phyloP scores from a whole-genome alignment of 116 monocot species.

The Papilionanthe hybrid region DNA sequence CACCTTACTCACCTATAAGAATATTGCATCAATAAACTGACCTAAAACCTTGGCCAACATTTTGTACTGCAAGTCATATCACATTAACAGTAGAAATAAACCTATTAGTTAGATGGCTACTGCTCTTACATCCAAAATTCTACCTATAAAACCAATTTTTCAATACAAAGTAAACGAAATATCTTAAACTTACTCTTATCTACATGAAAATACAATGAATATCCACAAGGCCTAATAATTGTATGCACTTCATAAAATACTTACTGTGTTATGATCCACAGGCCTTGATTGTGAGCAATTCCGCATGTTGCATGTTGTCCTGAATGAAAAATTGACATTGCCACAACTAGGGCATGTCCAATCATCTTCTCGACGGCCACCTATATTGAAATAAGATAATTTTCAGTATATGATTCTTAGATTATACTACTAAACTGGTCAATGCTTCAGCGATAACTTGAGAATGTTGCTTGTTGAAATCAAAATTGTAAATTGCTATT shows the following conservation, averaged over 20 bases:
- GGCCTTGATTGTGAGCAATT: constrained; percentile 86
- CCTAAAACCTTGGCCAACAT: neutral
- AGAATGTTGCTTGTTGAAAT: neutral
- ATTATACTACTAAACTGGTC: neutral
- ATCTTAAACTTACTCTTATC: neutral
- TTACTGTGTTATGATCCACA: constrained; percentile 67
- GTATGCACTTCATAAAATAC: constrained; percentile 6
- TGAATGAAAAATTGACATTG: constrained; percentile 92
- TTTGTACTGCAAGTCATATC: neutral
- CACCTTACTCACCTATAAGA: too few relatives aligned
- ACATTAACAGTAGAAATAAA: neutral
- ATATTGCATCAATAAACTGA: neutral
- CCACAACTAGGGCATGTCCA: constrained; percentile 93
- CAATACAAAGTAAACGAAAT: neutral
- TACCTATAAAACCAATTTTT: neutral
- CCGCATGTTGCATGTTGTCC: constrained; percentile 95
- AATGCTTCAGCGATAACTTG: neutral
- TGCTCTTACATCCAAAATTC: neutral
- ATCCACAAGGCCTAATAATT: neutral
- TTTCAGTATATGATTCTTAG: neutral
- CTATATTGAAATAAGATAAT: constrained; percentile 17
- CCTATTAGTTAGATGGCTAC: neutral
- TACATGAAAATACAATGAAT: constrained; percentile 4
- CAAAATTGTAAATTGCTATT: neutral
- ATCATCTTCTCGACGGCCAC: constrained; percentile 87